Percentiles rank a stretch among this genome's conserved stretches.
phyloP scores from a whole-genome alignment of 2,329 filamentous ascomycete genomes.

The Penicillium sp. region DNA sequence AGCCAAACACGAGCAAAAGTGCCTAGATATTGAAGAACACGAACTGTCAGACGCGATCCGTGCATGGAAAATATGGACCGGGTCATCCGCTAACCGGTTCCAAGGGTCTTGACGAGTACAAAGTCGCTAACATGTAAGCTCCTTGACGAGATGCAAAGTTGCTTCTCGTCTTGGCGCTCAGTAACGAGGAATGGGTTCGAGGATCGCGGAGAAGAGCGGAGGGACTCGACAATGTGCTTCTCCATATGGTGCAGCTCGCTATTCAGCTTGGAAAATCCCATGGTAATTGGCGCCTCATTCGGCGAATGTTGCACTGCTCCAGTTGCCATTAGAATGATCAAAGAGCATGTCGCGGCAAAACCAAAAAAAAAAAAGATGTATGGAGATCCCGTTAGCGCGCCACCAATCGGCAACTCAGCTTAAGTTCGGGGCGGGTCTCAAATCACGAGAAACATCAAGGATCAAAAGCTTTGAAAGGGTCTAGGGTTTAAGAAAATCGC shows the following conservation, averaged over 20 bases:
- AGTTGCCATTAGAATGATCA: conserved; percentile 41
- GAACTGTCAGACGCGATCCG: neutral
- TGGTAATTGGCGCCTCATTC: conserved; percentile 29
- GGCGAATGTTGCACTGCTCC: conserved; percentile 39
- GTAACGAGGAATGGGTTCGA: conserved; percentile 40
- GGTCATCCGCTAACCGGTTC: conserved; percentile 43
- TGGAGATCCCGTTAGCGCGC: conserved; percentile 24
- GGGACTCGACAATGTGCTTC: conserved; percentile 31
- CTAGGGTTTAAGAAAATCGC: conserved; percentile 3
- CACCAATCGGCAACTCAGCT: conserved; percentile 23
- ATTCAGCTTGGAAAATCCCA: conserved; percentile 16
- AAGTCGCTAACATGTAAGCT: conserved; percentile 47
- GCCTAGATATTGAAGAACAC: conserved; percentile 34
- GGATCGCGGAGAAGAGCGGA: conserved; percentile 30
- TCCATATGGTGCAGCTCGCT: conserved; percentile 30
- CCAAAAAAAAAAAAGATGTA: conserved; percentile 16
- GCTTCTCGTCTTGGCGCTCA: conserved; percentile 39
- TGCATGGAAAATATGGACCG: neutral
- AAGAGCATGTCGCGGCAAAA: conserved; percentile 31
- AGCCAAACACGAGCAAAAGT: conserved; percentile 55
- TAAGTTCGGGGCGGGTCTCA: conserved; percentile 6
- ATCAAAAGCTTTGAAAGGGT: neutral
- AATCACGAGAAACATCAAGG: conserved; percentile 13
- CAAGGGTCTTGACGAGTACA: conserved; percentile 49
- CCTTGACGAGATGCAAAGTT: conserved; percentile 38